Evolutionary conservation across 1,139 yeast genomes (phyloP).

Genomic region (Debaryomyces sp.): DNA sequence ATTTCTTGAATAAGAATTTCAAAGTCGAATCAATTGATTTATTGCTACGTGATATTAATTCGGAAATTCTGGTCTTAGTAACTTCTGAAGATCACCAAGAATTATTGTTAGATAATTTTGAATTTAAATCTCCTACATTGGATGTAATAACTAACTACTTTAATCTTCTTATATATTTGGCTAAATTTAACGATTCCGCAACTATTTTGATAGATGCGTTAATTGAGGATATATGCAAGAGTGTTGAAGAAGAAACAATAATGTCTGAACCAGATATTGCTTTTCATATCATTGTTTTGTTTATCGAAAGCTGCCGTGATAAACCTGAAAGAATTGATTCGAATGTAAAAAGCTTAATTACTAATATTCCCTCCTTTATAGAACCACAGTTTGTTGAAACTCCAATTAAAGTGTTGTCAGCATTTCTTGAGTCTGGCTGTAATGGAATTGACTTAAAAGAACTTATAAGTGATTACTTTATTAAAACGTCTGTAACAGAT

Average conservation of each 20-base stretch:
- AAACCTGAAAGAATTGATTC: neutral
- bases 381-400: conserved; percentile 28
- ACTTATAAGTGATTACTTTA: conserved; percentile 33
- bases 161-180: conserved; percentile 3
- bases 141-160: conserved; percentile 12
- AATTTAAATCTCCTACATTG: conserved; percentile 11
- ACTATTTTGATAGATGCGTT: neutral
- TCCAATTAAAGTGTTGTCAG: conserved; percentile 26
- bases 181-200: neutral
- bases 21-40: neutral
- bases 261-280: conserved; percentile 17
- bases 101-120: conserved; percentile 10
- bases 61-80: conserved; percentile 1
- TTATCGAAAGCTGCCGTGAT: neutral
- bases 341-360: conserved; percentile 15
- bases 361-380: conserved; percentile 28
- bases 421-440: conserved; percentile 15
- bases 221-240: neutral
- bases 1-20: conserved; percentile 6
- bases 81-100: conserved; percentile 6
- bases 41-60: conserved; percentile 11
- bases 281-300: conserved; percentile 13
- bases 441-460: conserved; percentile 18
- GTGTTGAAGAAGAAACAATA: conserved; percentile 21
- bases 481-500: conserved; percentile 25